phyloP scores from a whole-genome alignment of 495 filamentous ascomycete species.

The Aspergillus mulundensis region DNA sequence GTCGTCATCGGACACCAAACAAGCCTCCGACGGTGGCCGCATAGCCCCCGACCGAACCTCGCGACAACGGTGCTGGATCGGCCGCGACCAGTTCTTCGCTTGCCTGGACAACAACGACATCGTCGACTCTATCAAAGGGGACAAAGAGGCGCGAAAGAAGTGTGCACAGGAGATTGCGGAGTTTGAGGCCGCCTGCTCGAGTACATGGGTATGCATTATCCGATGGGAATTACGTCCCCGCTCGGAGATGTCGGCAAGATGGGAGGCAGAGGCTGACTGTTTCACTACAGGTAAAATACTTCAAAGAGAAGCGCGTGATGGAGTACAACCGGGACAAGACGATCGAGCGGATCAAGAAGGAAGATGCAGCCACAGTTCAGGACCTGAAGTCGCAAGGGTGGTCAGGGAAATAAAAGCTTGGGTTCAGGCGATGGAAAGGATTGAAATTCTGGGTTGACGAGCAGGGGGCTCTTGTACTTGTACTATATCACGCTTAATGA shows the following conservation, averaged over 20 bases:
- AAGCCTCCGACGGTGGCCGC: slow-evolving; percentile 55
- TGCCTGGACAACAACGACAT: slow-evolving; percentile 81
- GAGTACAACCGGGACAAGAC: slow-evolving; percentile 80
- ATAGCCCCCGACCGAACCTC: slow-evolving; percentile 74
- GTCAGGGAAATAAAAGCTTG: slow-evolving; percentile 24
- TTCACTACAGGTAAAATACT: slow-evolving; percentile 79
- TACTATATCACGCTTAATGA: slow-evolving; percentile 19
- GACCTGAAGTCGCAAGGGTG: slow-evolving; percentile 49
- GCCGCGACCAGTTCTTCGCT: slow-evolving; percentile 77
- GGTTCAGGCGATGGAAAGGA: slow-evolving; percentile 2
- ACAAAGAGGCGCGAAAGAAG: slow-evolving; percentile 56
- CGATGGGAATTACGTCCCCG: neutral
- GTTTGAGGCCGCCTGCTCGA: slow-evolving; percentile 74
- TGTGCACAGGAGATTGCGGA: slow-evolving; percentile 62
- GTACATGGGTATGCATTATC: slow-evolving; percentile 67
- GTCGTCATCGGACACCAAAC: slow-evolving; percentile 38
- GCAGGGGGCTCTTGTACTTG: slow-evolving; percentile 6
- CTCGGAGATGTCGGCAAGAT: neutral
- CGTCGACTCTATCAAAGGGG: slow-evolving; percentile 75
- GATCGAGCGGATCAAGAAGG: slow-evolving; percentile 70
- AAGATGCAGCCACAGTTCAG: slow-evolving; percentile 61
- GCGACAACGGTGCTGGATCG: slow-evolving; percentile 78
- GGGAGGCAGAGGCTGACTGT: slow-evolving; percentile 15
- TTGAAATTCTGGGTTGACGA: neutral
- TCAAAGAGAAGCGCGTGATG: slow-evolving; percentile 92